Conservation (phyloP, 192 early-diverging fungal species). For the Coemansia sp. region DNA sequence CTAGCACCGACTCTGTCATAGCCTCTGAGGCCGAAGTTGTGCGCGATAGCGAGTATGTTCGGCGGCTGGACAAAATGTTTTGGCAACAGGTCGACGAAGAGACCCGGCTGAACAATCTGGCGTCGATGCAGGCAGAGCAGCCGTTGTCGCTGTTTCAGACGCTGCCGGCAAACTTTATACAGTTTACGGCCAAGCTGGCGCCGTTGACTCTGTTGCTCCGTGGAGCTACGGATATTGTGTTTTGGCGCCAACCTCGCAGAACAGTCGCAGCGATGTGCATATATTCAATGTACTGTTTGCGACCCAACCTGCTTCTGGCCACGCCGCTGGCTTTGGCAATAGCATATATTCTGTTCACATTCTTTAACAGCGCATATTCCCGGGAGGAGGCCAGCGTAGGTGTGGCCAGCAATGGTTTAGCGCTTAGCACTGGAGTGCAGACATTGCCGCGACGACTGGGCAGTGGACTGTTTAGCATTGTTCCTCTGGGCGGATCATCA, state of each 20-base stretch:
- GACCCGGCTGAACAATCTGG: slow-evolving; percentile 30
- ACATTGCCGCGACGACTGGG: slow-evolving; percentile 8
- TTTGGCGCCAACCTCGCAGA: slow-evolving; percentile 42
- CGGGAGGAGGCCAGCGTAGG: background rate
- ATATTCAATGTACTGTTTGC: slow-evolving; percentile 46
- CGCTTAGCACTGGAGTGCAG: background rate
- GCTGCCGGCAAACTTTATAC: slow-evolving; percentile 55
- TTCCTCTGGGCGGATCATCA: slow-evolving; percentile 6
- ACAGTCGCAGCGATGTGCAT: slow-evolving; percentile 41
- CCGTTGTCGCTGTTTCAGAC: slow-evolving; percentile 54
- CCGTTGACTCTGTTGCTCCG: slow-evolving; percentile 35
- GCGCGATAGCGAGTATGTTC: slow-evolving; percentile 12
- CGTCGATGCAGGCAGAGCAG: slow-evolving; percentile 46
- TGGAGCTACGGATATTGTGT: slow-evolving; percentile 27
- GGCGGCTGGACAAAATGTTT: slow-evolving; percentile 44
- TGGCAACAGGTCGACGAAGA: slow-evolving; percentile 54
- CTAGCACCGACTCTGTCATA: too few species aligned
- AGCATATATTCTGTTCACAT: slow-evolving; percentile 43
- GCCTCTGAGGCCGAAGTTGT: background rate
- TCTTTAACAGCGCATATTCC: slow-evolving; percentile 34
- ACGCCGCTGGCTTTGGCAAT: slow-evolving; percentile 46
- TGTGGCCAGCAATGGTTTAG: background rate
- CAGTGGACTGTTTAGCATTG: slow-evolving; percentile 13
- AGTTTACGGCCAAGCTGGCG: slow-evolving; percentile 54
- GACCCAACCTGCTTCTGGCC: slow-evolving; percentile 43